These are phyloP conservation scores for Thalassiosira mediterranea DNA, from an alignment of 352 stramenopile genomes.

Conservation along the genomic window DNA sequence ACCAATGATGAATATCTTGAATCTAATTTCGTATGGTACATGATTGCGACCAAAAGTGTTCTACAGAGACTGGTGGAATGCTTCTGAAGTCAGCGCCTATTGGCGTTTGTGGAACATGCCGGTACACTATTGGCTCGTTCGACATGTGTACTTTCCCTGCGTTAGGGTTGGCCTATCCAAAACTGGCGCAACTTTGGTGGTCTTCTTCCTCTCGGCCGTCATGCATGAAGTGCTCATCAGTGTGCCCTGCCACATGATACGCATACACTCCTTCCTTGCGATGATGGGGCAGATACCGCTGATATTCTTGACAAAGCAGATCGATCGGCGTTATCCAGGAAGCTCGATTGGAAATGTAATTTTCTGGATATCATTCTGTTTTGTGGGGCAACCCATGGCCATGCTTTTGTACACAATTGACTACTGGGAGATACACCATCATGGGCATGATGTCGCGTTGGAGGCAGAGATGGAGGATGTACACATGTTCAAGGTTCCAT, in stretches of 20 bases:
- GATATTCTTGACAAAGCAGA: constrained; percentile 84
- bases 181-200: constrained; percentile 72
- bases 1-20: no score
- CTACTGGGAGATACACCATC: constrained; percentile 71
- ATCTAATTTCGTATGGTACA: no score
- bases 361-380: constrained; percentile 85
- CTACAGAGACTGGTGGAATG: constrained; percentile 98
- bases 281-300: constrained; percentile 95
- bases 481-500: constrained; percentile 6
- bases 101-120: constrained; percentile 97
- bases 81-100: constrained; percentile 88
- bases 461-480: neutral
- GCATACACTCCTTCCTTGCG: constrained; percentile 91
- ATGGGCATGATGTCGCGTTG: constrained; percentile 14
- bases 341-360: constrained; percentile 80
- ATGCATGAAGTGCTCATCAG: constrained; percentile 95
- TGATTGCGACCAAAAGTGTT: no score
- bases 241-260: constrained; percentile 92
- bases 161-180: constrained; percentile 79
- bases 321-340: constrained; percentile 71
- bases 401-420: constrained; percentile 84
- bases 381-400: constrained; percentile 85
- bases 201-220: constrained; percentile 93
- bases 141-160: constrained; percentile 87
- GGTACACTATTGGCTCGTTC: constrained; percentile 93